Base-by-base conservation (phyloP, 2,329 filamentous ascomycete genomes). In the Sclerotiophoma versabilis region DNA sequence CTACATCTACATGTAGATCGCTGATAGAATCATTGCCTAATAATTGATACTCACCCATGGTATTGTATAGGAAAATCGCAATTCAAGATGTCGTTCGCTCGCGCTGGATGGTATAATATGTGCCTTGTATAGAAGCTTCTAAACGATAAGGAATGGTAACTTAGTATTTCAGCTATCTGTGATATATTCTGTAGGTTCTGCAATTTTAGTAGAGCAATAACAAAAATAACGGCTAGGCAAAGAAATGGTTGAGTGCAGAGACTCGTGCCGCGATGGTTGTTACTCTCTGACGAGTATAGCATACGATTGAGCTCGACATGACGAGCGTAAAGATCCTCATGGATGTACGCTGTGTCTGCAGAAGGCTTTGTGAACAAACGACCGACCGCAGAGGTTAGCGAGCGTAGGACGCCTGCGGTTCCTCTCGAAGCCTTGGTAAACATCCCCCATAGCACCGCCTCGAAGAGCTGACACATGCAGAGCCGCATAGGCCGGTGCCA, bases 1-100 rank as follows among this genome's bases (percentile, higher is more conserved):
- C 48, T 60, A 64, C 25, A 52, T 59, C 30, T 59, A 63, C 39
- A 3, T 42, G 6, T 41, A 27, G 23, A 27, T 15, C 12, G n/a
- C 23, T 23, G 34, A 25, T n/a, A 2, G 7, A n/a, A n/a, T n/a
- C 25, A 10, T 26, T 5, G 10, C 25, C 10, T 26, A 12, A 29
- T 7, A 29, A 29, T 12, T 29, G 27, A 7, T 7, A n/a, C n/a
- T n/a, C n/a, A n/a, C n/a, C n/a, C n/a, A n/a, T n/a, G n/a, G n/a
- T n/a, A n/a, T n/a, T n/a, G n/a, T n/a, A n/a, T n/a, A n/a, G n/a
- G n/a, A n/a, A n/a, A n/a, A n/a, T n/a, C n/a, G n/a, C n/a, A n/a
- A n/a, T n/a, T n/a, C n/a, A n/a, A n/a, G n/a, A n/a, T n/a, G n/a
- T n/a, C n/a, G n/a, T n/a, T n/a, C n/a, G n/a, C n/a, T n/a, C n/a